Conservation (phyloP, 2,329 filamentous ascomycete species). For the Delphinella strobiligena region DNA sequence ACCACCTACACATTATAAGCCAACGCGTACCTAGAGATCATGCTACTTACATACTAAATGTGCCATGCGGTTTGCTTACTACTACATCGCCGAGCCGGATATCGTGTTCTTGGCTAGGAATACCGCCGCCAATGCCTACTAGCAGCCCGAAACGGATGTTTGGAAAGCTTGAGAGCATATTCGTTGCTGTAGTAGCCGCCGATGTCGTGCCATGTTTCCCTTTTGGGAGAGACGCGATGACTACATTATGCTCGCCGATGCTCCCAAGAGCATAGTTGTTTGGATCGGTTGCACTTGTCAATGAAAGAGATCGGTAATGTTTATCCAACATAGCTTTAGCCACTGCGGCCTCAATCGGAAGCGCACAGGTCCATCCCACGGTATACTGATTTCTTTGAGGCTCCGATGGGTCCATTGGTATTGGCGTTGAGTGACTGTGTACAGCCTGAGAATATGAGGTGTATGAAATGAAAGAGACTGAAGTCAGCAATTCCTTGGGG, state of each 20-base stretch:
- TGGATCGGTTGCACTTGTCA: slow-evolving; percentile 8
- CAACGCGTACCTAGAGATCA: too few relatives aligned
- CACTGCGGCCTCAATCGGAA: slow-evolving; percentile 4
- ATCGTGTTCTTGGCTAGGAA: slow-evolving; percentile 7
- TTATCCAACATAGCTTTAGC: not conserved
- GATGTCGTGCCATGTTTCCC: slow-evolving; percentile 8
- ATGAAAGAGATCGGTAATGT: not conserved
- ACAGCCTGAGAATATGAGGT: too few relatives aligned
- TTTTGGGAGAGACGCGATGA: slow-evolving; percentile 9
- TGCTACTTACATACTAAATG: too few relatives aligned
- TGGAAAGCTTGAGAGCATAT: slow-evolving; percentile 6
- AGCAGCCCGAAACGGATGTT: slow-evolving; percentile 13
- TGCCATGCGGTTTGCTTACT: slow-evolving; percentile 13
- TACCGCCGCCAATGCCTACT: slow-evolving; percentile 15
- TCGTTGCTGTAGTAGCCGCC: slow-evolving; percentile 9
- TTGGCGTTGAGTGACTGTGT: too few relatives aligned
- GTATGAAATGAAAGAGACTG: too few relatives aligned
- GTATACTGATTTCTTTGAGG: slow-evolving; percentile 10
- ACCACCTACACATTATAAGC: too few relatives aligned
- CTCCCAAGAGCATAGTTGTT: slow-evolving; percentile 20
- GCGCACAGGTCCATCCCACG: slow-evolving; percentile 13
- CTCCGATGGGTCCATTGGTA: too few relatives aligned
- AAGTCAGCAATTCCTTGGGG: too few relatives aligned
- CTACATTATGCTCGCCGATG: slow-evolving; percentile 11
- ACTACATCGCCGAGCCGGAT: slow-evolving; percentile 19